Percentiles rank a stretch among this genome's conserved stretches.
These are phyloP conservation scores for Fusarium goolgardi DNA, from an alignment of 2,329 filamentous ascomycete genomes.

Conservation along the genomic window DNA sequence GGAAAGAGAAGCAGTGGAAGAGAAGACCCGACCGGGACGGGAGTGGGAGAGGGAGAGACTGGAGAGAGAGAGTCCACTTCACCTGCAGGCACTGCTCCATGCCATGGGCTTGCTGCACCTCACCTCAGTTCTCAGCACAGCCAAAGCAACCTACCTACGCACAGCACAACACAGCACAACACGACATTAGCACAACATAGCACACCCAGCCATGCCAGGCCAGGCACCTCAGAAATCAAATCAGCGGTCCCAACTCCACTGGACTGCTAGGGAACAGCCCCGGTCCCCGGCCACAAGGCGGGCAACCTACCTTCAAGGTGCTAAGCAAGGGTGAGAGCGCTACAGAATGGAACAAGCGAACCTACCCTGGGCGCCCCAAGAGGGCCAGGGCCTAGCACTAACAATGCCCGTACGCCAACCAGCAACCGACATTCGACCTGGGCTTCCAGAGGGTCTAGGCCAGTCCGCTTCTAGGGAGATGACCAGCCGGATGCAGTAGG, in stretches of 20 bases:
- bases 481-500: conserved; percentile 40
- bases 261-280: conserved; percentile 27
- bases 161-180: background rate
- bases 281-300: conserved; percentile 24
- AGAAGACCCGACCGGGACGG: conserved; percentile 24
- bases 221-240: conserved; percentile 27
- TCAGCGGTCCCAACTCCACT: conserved; percentile 32
- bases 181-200: background rate
- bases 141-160: background rate
- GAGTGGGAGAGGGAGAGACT: conserved; percentile 16
- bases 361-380: background rate
- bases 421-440: conserved; percentile 27
- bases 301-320: background rate
- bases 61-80: conserved; percentile 25
- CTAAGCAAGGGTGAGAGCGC: conserved; percentile 25
- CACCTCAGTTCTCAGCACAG: conserved; percentile 12
- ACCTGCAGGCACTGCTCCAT: background rate
- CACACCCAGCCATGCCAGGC: conserved; percentile 1
- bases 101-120: background rate
- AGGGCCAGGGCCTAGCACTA: conserved; percentile 12
- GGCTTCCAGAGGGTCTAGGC: conserved; percentile 33
- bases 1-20: conserved; percentile 41
- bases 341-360: conserved; percentile 40
- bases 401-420: conserved; percentile 29
- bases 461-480: conserved; percentile 20